Base-by-base conservation (phyloP, 2,329 filamentous ascomycete species). In the Aspergillus persii region DNA sequence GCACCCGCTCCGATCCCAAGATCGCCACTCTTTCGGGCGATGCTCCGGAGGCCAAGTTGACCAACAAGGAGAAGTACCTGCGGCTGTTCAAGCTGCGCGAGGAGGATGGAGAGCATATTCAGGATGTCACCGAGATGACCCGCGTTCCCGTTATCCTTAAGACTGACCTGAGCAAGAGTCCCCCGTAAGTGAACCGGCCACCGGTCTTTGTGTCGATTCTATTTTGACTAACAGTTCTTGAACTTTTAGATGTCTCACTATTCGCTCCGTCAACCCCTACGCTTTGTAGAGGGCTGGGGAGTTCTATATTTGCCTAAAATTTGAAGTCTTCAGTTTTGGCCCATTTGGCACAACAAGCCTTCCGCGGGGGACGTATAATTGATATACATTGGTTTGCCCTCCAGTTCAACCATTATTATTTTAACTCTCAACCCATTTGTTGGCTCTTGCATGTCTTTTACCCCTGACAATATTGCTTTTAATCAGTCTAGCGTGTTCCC, bases 81-180 rank as follows among this genome's bases (percentile, higher is more conserved):
- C 91, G 89, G 74, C 82, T 95, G 65, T 98, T 98, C 81, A 87
- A 88, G 68, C 83, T 99, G 67, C 86, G 95, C 54, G 94, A 99
- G 76, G 91, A 96, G 78, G 89, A 90, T 68, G 94, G 94, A 65
- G 91, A 98, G 69, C 96, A 96, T 81, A 97, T 99, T 71, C 95
- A 99, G 79, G 95, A 99, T 76, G 92, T 99, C 66, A 93, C 89
- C 59, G 95, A 99, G 83, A 97, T 99, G 93, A 94, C 92, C 48
- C 86, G 94, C 68, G 90, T 99, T 62, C 95, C 95, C n/a, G 90
- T 99, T 67, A 96, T 99, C 75, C 81, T 99, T 71, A 98, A 96
- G 88, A 98, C 95, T 66, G 95, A 99, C 80, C 85, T 99, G 71
- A 91, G 84, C 80, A 99, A 99, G 90, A 98, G 94, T 81, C 95